A percentile compares a stretch with the other conserved stretches of the same genome.
Conservation (phyloP, 805 yeast genomes). For the Torulaspora delbrueckii region DNA sequence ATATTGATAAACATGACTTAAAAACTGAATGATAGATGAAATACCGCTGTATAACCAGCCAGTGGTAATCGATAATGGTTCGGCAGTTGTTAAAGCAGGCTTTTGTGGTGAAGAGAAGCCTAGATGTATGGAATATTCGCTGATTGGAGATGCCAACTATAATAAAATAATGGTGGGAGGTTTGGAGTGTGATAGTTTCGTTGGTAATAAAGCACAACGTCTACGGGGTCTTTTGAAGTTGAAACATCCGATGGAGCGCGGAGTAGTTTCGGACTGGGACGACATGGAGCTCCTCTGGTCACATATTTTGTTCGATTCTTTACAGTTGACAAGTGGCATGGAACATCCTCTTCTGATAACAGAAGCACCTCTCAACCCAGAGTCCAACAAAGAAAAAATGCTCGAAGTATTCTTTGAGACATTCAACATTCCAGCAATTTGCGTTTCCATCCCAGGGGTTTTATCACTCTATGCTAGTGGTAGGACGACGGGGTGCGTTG, state of each 20-base stretch:
- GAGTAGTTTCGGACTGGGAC: conserved; percentile 39
- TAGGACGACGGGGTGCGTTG: too few relatives aligned
- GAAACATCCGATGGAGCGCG: conserved; percentile 72
- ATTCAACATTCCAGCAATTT: too few relatives aligned
- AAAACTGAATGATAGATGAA: conserved; percentile 4
- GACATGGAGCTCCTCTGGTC: too few relatives aligned
- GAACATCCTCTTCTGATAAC: too few relatives aligned
- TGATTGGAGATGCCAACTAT: conserved; percentile 81
- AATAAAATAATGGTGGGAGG: conserved; percentile 73
- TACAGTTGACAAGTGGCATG: too few relatives aligned
- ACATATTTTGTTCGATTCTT: too few relatives aligned
- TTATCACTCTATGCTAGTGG: too few relatives aligned
- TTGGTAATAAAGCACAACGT: conserved; percentile 74
- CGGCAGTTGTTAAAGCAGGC: conserved; percentile 82
- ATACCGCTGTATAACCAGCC: conserved; percentile 55
- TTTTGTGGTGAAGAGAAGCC: conserved; percentile 92
- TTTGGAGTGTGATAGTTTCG: conserved; percentile 55
- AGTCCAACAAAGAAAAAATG: too few relatives aligned
- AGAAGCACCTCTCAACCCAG: too few relatives aligned
- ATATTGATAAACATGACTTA: neutral
- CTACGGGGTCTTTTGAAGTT: conserved; percentile 67
- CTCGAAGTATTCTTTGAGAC: too few relatives aligned
- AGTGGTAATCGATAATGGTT: conserved; percentile 76
- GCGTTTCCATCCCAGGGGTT: too few relatives aligned
- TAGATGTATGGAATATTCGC: conserved; percentile 53